Percentiles rank a stretch among this genome's conserved stretches.
These are phyloP conservation scores for Misopates orontium DNA, from an alignment of 257 asterid species.

Conservation along the genomic window DNA sequence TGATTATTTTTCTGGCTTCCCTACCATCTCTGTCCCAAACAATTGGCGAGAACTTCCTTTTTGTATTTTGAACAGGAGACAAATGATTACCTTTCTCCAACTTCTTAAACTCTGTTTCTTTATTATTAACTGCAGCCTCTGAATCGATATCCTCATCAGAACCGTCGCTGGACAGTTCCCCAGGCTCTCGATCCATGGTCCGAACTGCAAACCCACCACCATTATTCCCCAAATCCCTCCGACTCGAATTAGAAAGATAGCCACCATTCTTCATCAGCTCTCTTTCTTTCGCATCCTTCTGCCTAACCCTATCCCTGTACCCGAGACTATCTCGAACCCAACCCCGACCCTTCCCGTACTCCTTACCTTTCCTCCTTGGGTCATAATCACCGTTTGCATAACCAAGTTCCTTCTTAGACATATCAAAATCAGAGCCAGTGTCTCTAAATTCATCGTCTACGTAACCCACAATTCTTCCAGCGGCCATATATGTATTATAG, in stretches of 20 bases:
- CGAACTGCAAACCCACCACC: slow-evolving; percentile 32
- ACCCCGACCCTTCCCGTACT: slow-evolving; percentile 35
- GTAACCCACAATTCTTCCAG: slow-evolving; percentile 74
- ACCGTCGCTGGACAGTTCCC: slow-evolving; percentile 85
- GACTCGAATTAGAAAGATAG: slow-evolving; percentile 44
- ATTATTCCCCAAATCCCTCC: slow-evolving; percentile 52
- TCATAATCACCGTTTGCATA: slow-evolving; percentile 51
- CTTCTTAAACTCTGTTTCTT: slow-evolving; percentile 38
- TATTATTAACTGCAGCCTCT: slow-evolving; percentile 30
- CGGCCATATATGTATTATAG: slow-evolving; percentile 29
- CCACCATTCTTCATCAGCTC: slow-evolving; percentile 45
- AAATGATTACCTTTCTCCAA: slow-evolving; percentile 38
- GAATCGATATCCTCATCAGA: slow-evolving; percentile 70
- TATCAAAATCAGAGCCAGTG: slow-evolving; percentile 52
- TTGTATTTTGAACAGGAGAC: slow-evolving; percentile 42
- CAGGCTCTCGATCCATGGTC: slow-evolving; percentile 70
- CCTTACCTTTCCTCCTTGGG: slow-evolving; percentile 40
- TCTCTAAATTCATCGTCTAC: slow-evolving; percentile 57
- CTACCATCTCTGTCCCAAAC: slow-evolving; percentile 79
- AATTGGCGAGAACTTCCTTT: slow-evolving; percentile 77
- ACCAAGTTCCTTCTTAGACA: slow-evolving; percentile 46
- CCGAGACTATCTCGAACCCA: slow-evolving; percentile 39
- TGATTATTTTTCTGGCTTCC: slow-evolving; percentile 32
- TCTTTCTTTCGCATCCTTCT: slow-evolving; percentile 54
- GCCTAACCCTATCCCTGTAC: slow-evolving; percentile 49